Evolutionary conservation across 2,329 filamentous ascomycete genomes (phyloP), one percentile per base, ranked within the genome.

Genomic region (Sporothrix variecibatus): DNA sequence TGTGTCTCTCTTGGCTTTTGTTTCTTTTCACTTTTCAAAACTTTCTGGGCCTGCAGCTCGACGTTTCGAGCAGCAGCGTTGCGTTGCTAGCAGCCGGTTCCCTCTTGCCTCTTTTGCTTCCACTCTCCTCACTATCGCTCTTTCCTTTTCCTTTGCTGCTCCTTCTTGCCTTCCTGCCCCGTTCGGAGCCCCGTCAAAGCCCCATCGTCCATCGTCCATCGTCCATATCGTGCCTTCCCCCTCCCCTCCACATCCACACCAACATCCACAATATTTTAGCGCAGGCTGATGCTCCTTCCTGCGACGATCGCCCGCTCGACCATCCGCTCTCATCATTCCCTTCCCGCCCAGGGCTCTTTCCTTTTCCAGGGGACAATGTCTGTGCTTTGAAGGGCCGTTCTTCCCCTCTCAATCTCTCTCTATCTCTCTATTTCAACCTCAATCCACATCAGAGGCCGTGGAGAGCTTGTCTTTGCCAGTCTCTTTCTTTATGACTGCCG

Each of bases 11-110:
- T 31, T 28, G 26, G 12, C 15, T 34, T 26, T 34, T 28, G 53
- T 6, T n/a, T 40, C 58, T 23, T 64, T 40, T 31, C 2, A 8
- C 17, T 58, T 20, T 64, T 17, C 3, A 3, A 5, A 20, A 23
- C 40, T 34, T 31, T 31, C 31, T 64, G 69, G 56, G 23, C 56
- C 69, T 72, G 69, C 69, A 72, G 69, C 69, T 62, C 56, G 69
- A 23, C 69, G 69, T 49, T 72, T 72, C 26, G 53, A 62, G 69
- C 53, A 62, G 34, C 69, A 72, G 69, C 49, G 68, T 71, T 68
- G 43, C 64, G 40, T 49, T 51, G 46, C 40, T 67, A 46, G 64
- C 64, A 46, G 40, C 62, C 40, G n/a, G 28, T 8, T 40, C 62
- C n/a, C 20, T 67, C 34, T 43, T 46, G 11, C 31, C 28, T 31